Conservation (phyloP, 352 stramenopile species). For the Blastocystis sp. region DNA sequence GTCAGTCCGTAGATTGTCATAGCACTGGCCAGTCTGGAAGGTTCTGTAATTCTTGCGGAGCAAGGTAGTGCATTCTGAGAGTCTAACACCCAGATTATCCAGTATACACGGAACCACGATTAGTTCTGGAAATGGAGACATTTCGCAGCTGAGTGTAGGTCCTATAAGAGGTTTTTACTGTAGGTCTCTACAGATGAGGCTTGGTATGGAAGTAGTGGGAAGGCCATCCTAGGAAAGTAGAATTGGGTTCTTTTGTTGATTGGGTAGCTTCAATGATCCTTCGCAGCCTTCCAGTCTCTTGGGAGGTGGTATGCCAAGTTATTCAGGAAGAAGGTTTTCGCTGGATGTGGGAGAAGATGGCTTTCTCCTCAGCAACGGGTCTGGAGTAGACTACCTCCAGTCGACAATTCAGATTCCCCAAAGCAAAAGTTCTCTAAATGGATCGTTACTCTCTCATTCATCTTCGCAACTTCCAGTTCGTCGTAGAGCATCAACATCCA, state of each 20-base stretch:
- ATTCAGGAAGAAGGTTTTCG: slow-evolving; percentile 10
- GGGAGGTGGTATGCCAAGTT: neutral
- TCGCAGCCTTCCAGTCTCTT: neutral
- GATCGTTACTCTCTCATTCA: neutral
- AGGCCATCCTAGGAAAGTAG: neutral
- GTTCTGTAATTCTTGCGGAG: neutral
- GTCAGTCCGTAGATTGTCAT: slow-evolving; percentile 43
- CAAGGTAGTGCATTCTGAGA: neutral
- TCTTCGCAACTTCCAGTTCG: neutral
- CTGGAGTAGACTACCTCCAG: neutral
- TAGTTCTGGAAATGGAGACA: neutral
- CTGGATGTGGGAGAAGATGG: neutral
- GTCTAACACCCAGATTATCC: neutral
- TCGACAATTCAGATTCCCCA: neutral
- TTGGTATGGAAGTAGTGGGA: neutral
- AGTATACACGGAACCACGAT: neutral
- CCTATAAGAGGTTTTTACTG: neutral
- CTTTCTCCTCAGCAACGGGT: neutral
- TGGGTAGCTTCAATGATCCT: neutral
- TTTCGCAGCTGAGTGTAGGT: neutral
- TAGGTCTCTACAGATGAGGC: neutral
- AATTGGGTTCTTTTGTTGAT: neutral
- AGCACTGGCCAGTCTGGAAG: neutral
- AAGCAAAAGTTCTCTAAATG: neutral
- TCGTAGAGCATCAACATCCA: neutral